Conservation (phyloP, 1,139 yeast genomes). For the Saccharomyces hybrid region DNA sequence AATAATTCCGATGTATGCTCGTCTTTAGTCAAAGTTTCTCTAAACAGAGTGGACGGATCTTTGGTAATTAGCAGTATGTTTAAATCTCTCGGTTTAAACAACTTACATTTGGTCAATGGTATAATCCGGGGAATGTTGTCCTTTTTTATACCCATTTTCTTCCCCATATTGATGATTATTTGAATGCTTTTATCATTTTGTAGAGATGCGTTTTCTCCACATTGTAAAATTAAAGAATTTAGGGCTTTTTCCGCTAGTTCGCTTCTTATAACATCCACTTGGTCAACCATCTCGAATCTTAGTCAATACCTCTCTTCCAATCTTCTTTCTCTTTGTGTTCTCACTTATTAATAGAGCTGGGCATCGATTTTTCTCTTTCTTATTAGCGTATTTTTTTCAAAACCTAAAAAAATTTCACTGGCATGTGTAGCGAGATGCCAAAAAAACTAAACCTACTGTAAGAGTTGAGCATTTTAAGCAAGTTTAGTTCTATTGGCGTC, state of each 20-base stretch:
- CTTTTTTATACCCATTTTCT: constrained; percentile 41
- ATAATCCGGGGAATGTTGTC: constrained; percentile 61
- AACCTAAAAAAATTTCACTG: no score
- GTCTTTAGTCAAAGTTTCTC: constrained; percentile 37
- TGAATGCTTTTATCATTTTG: constrained; percentile 34
- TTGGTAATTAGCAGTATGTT: constrained; percentile 56
- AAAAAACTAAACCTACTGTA: no score
- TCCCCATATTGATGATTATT: constrained; percentile 47
- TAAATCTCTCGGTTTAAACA: constrained; percentile 41
- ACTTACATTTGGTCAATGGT: constrained; percentile 45
- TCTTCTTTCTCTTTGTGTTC: no score
- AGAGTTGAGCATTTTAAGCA: background rate
- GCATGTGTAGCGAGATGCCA: no score
- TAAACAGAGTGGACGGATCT: constrained; percentile 55
- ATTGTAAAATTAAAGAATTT: constrained; percentile 20
- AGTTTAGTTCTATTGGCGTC: no score
- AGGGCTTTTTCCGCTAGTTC: constrained; percentile 16
- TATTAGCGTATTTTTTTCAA: background rate
- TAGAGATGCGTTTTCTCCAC: constrained; percentile 19
- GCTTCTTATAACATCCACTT: background rate
- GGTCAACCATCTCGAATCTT: background rate
- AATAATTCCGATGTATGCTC: constrained; percentile 53
- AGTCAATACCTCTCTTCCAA: no score
- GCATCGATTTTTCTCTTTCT: background rate
- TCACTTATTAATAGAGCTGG: background rate